Evolutionary conservation across 495 filamentous ascomycete genomes (phyloP), one percentile per base, ranked within the genome.

Genomic region (Aspergillus bridgeri): DNA sequence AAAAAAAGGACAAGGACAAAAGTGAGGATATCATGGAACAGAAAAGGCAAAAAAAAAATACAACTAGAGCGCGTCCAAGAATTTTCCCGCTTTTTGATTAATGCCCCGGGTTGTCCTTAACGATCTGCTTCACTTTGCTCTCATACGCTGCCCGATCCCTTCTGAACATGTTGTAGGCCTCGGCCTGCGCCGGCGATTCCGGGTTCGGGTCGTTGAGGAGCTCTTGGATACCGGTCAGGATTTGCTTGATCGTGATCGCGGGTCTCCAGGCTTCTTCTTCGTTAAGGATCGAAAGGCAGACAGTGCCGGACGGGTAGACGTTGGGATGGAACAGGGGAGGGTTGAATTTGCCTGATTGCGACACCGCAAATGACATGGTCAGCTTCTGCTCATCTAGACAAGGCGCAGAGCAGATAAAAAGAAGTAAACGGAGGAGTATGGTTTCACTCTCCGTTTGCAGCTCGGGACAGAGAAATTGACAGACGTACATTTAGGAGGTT

Each of bases 221-320:
- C 65, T 96, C 92, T 71, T 99, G 94, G 50, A 98, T 92, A 43
- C 94, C 94, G 3, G 98, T 83, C 7, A 98, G 84, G 59, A 99
- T 96, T 68, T 96, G 90, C 75, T 96, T 96, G 69, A 98, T 90
- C 5, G 95, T 99, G 68, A 98, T 99, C 2, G 95, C 92, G 8
- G 94, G 94, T 69, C 92, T 91, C 94, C 95, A 99, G 8, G 89
- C 94, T 67, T 99, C 94, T 60, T 99, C 94, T 70, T 99, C 95
- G 73, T 99, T 99, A 56, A 99, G 73, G 63, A 99, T 99, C 17
- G 91, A 96, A 13, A 99, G 83, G 69, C 94, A 99, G 52, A 99
- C 95, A 19, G 94, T 98, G 55, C 94, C 95, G 2, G 93, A 97
- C 1, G 94, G 94, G 69, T 99, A 99, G 65, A 99, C 95, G 67